Conservation (phyloP, 371 early-diverging fungal genomes). For the Entomophthora muscae region DNA sequence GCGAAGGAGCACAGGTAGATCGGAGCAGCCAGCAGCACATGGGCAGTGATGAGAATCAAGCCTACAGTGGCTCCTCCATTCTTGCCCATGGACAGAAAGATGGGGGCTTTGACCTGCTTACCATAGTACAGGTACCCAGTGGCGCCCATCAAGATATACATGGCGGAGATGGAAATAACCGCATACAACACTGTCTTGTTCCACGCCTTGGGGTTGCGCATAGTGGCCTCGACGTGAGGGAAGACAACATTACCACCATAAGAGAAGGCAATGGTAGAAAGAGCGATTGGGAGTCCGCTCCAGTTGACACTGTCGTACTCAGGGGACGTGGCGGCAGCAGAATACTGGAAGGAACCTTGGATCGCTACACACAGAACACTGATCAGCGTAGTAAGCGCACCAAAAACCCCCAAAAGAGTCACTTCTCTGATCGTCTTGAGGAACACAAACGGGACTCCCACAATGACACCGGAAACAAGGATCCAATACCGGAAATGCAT, state of each 20-base stretch:
- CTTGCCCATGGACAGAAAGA: conserved; percentile 46
- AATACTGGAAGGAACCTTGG: conserved; percentile 13
- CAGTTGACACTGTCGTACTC: conserved; percentile 18
- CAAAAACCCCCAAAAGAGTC: conserved; percentile 28
- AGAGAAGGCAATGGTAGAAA: conserved; percentile 49
- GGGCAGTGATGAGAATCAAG: conserved; percentile 59
- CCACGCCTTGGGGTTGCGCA: conserved; percentile 59
- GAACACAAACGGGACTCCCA: conserved; percentile 47
- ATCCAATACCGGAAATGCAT: conserved; percentile 44
- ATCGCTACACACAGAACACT: conserved; percentile 59
- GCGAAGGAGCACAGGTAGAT: conserved; percentile 62
- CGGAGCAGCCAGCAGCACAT: conserved; percentile 68
- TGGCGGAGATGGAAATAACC: conserved; percentile 40
- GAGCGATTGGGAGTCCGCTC: conserved; percentile 16
- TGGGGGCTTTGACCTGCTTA: conserved; percentile 37
- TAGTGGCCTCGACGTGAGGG: conserved; percentile 65
- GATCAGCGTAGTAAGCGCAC: conserved; percentile 44
- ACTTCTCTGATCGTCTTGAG: conserved; percentile 56
- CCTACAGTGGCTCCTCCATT: conserved; percentile 41
- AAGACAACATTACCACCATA: conserved; percentile 66
- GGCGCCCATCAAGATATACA: conserved; percentile 57
- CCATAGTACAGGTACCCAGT: conserved; percentile 74
- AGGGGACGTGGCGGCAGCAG: conserved; percentile 8
- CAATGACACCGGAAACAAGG: conserved; percentile 32
- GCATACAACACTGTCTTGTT: conserved; percentile 43